A percentile compares a stretch with the other conserved stretches of the same genome.
Evolutionary conservation across 345 rosid species (phyloP).

Genomic region (Lepidium sativum): DNA sequence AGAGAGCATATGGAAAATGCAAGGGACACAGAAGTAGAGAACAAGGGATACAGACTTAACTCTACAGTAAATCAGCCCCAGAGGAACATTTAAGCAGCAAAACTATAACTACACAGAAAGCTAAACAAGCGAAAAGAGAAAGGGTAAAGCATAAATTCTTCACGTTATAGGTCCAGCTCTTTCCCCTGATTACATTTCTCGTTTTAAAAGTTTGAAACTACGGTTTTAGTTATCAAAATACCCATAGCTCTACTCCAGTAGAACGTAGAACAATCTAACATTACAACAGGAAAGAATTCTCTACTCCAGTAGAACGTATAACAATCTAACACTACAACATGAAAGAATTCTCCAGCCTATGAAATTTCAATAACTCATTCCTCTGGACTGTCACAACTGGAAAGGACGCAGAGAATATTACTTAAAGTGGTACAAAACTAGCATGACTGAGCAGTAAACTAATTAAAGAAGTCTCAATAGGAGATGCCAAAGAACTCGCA

Average conservation of each 20-base stretch:
- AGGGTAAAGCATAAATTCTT: background rate
- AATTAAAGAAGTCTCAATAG: background rate
- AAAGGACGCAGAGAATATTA: background rate
- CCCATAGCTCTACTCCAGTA: background rate
- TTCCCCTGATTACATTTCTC: background rate
- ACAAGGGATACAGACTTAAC: background rate
- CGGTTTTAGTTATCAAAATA: background rate
- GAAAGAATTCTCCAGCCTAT: too few relatives aligned
- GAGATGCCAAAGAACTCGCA: background rate
- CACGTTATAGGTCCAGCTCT: background rate
- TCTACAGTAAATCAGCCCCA: background rate
- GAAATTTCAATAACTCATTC: background rate
- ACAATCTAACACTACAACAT: too few relatives aligned
- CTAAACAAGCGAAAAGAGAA: background rate
- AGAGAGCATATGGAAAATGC: background rate
- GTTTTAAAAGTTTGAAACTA: background rate
- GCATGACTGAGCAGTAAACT: background rate
- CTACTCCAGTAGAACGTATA: too few relatives aligned
- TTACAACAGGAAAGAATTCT: background rate
- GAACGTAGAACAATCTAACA: background rate
- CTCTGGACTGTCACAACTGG: background rate
- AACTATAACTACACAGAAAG: background rate
- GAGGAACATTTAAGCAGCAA: background rate
- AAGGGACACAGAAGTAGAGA: too few relatives aligned
- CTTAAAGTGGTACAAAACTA: background rate